These are phyloP conservation scores for Pythium aphanidermatum DNA, from an alignment of 352 stramenopile species.

Conservation along the genomic window DNA sequence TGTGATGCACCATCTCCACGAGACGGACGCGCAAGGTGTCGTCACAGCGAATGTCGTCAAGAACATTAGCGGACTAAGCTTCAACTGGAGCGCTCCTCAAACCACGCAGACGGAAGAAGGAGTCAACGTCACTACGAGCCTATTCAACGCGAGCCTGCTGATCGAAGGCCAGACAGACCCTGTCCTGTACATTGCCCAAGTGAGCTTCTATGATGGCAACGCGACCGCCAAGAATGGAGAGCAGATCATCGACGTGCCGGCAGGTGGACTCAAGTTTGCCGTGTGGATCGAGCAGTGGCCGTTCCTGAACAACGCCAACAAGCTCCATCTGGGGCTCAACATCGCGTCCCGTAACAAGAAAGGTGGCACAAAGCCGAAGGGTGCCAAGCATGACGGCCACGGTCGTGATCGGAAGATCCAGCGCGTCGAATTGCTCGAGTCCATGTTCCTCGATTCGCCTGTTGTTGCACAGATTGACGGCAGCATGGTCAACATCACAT, in stretches of 20 bases:
- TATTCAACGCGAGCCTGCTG: not conserved
- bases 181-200: not conserved
- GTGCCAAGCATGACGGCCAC: not conserved
- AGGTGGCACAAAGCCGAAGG: not conserved
- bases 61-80: not conserved
- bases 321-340: not conserved
- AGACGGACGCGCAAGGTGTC: not conserved
- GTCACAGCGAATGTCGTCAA: not conserved
- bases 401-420: conserved; percentile 8
- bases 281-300: conserved; percentile 1
- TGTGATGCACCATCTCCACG: not conserved
- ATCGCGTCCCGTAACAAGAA: not conserved
- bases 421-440: not conserved
- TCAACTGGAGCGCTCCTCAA: not conserved
- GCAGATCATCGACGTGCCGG: not conserved
- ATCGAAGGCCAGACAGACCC: not conserved
- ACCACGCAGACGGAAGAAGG: not conserved
- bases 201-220: not conserved
- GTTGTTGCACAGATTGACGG: not conserved
- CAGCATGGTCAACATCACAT: conserved; percentile 4
- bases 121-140: conserved; percentile 4
- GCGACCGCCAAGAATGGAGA: no score
- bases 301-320: not conserved
- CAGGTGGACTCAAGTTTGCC: not conserved
- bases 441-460: conserved; percentile 6